Evolutionary conservation across 192 early-diverging fungal genomes (phyloP), one percentile per base, ranked within the genome.

Genomic region (Backusella mclennaniae): DNA sequence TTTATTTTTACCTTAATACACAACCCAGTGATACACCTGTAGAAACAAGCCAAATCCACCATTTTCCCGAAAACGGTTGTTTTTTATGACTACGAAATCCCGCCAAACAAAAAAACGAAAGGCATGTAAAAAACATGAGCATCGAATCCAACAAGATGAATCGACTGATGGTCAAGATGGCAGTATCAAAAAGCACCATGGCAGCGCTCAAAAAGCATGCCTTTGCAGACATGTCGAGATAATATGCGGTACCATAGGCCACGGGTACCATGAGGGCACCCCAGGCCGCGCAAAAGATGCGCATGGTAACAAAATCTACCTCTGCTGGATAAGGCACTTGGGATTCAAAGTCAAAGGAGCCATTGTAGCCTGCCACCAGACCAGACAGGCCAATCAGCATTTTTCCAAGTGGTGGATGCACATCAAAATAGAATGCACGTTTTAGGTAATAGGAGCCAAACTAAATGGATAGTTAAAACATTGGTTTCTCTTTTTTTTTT

Each of bases 391-490:
- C 96, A 23, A 96, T 89, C 33, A 99, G 85, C 89, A 98, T 98
- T 86, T 98, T 99, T 59, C 97, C 97, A 74, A 98, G 84, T 6
- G 98, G 97, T 36, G 98, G 98, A 79, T 99, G 98, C 0, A 99
- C 97, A 84, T 99, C 98, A 80, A 96, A 96, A 78, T 98, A 99
- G 78, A 98, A 99, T 52, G 93, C 93, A 29, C 88, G 82, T 70
- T 98, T 97, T 49, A 99, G 80, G 82, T 99, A 99, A 80, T 96
- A 85, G 11, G 93, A 94, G 9, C 92, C 98, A 85, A 99, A 99
- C 89, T 98, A 90, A 9, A 56, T 56, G 21, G 6, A 3, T 1
- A 23, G 4, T 56, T 56, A 56, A 7, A 3, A 3, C 11, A 7
- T 26, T 9, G 14, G 1, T 33, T 33, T 52, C 6, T 52, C 0